Conservation (phyloP, 73 alveolate genomes). For the Paraurostyla sp. region DNA sequence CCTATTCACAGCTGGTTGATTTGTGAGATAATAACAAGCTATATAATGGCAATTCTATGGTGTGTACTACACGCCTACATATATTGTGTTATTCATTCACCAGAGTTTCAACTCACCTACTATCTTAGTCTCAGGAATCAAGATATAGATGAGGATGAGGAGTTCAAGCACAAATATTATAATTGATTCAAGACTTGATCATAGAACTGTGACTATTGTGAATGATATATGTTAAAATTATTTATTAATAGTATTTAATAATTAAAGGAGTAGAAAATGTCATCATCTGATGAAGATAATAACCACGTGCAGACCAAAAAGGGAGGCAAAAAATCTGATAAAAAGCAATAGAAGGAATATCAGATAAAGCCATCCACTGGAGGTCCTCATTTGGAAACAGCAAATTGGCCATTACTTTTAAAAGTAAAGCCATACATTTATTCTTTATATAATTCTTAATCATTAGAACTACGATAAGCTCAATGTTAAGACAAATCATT, state of each 20-base stretch:
- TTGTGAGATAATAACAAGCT: not conserved
- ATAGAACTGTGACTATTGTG: not conserved
- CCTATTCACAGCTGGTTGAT: not conserved
- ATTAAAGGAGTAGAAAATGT: constrained; percentile 48
- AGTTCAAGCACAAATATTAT: constrained; percentile 29
- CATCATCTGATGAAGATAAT: constrained; percentile 55
- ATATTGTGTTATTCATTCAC: constrained; percentile 45
- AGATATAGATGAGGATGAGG: constrained; percentile 53
- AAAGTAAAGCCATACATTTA: constrained; percentile 67
- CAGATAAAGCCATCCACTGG: constrained; percentile 64
- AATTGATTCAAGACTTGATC: not conserved
- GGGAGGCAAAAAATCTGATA: constrained; percentile 53
- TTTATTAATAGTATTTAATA: constrained; percentile 41
- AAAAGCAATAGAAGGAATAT: constrained; percentile 31
- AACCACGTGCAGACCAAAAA: not conserved
- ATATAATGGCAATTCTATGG: not conserved
- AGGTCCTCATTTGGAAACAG: constrained; percentile 58
- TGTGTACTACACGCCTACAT: not conserved
- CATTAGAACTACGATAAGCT: constrained; percentile 87
- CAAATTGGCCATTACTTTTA: constrained; percentile 75
- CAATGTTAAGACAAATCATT: constrained; percentile 95
- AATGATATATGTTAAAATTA: not conserved
- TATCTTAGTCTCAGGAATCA: constrained; percentile 34
- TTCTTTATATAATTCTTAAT: not conserved
- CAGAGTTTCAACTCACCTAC: constrained; percentile 13